phyloP scores from a whole-genome alignment of 495 filamentous ascomycete species.

The Tuber melanosporum region DNA sequence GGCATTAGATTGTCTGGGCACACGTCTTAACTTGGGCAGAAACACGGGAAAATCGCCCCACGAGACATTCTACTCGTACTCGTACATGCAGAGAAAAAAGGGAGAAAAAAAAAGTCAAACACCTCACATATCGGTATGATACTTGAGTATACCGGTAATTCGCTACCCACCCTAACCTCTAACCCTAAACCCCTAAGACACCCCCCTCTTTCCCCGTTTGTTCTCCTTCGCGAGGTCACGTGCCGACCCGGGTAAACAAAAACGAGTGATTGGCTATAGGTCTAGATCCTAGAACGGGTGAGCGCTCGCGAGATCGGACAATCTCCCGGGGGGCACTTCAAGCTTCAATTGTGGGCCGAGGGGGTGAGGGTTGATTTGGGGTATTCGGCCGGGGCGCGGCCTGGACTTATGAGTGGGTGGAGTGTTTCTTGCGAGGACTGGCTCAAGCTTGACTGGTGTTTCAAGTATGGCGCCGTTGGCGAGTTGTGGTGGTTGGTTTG shows the following conservation, averaged over 20 bases:
- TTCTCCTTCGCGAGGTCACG: not conserved
- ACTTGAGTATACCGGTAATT: no score
- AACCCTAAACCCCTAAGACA: no score
- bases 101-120: not conserved
- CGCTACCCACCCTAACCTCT: not conserved
- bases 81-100: no score
- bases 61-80: not conserved
- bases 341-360: not conserved
- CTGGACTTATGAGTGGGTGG: not conserved
- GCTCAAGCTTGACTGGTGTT: not conserved
- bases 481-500: not conserved
- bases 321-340: not conserved
- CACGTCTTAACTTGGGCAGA: no score
- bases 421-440: not conserved
- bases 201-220: not conserved
- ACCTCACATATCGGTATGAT: not conserved
- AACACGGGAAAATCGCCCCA: no score
- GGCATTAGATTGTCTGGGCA: not conserved
- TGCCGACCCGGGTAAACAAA: not conserved
- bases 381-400: not conserved
- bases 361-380: not conserved
- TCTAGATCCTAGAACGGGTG: not conserved
- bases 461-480: not conserved
- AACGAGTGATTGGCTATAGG: not conserved
- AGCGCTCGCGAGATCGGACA: not conserved